phyloP scores from a whole-genome alignment of 1,284 basidiomycete genomes.

The Schizophyllum commune region DNA sequence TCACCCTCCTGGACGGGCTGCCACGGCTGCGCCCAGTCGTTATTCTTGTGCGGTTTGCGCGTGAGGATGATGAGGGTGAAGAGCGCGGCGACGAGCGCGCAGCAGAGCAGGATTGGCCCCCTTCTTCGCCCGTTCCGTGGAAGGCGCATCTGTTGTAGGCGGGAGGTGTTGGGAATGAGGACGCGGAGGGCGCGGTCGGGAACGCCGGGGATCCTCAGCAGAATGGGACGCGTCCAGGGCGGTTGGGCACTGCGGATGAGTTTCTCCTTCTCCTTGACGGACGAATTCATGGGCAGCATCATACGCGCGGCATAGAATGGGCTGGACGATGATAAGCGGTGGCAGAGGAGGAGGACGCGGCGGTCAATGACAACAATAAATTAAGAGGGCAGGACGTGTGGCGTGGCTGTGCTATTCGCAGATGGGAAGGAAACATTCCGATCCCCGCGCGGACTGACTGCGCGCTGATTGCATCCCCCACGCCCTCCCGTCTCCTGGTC shows the following conservation, averaged over 20 bases:
- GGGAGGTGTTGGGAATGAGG: slow-evolving; percentile 44
- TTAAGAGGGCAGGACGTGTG: not conserved
- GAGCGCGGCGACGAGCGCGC: slow-evolving; percentile 32
- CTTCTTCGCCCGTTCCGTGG: slow-evolving; percentile 34
- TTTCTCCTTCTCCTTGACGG: slow-evolving; percentile 33
- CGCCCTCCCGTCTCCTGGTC: too few species aligned
- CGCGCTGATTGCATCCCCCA: too few species aligned
- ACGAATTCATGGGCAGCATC: not conserved
- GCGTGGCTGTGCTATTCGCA: not conserved
- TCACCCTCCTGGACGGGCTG: slow-evolving; percentile 37
- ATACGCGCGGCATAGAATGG: not conserved
- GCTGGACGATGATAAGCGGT: not conserved
- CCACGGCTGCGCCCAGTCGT: slow-evolving; percentile 36
- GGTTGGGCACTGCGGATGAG: slow-evolving; percentile 22
- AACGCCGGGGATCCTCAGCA: slow-evolving; percentile 41
- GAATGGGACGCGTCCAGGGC: slow-evolving; percentile 35
- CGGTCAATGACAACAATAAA: not conserved
- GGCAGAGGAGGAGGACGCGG: not conserved
- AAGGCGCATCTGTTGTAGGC: slow-evolving; percentile 30
- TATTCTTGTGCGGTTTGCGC: slow-evolving; percentile 26
- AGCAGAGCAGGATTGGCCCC: slow-evolving; percentile 29
- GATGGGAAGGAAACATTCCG: not conserved
- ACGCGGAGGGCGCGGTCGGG: slow-evolving; percentile 37
- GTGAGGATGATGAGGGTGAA: slow-evolving; percentile 36
- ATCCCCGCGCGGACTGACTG: not conserved